phyloP scores from a whole-genome alignment of 169 alveolate genomes.

The Perkinsus olseni region DNA sequence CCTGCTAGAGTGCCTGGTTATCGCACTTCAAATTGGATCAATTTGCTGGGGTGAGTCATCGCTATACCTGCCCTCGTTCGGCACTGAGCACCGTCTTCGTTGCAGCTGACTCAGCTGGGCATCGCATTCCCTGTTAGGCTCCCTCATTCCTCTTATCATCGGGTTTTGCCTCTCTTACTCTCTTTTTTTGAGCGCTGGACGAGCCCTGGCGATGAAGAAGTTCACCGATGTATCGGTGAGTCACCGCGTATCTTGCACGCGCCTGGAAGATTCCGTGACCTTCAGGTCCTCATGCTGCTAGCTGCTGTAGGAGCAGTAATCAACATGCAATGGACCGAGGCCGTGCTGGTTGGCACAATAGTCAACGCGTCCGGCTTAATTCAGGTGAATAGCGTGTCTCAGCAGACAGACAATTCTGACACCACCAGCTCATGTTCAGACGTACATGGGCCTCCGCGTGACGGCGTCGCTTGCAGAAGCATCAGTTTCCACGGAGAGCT shows the following conservation, averaged over 20 bases:
- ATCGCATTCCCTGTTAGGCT: background rate
- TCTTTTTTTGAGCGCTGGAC: background rate
- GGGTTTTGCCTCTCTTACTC: background rate
- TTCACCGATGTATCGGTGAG: background rate
- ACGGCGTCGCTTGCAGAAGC: background rate
- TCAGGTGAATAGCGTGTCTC: background rate
- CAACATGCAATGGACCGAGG: background rate
- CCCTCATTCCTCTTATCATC: background rate
- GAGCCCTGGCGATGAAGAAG: background rate
- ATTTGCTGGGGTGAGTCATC: background rate
- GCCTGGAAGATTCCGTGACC: background rate
- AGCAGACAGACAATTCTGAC: background rate
- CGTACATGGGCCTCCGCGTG: background rate
- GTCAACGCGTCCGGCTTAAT: background rate
- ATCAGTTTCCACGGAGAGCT: background rate
- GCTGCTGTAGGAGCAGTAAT: background rate
- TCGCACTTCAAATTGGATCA: background rate
- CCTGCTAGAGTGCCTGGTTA: background rate
- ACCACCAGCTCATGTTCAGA: background rate
- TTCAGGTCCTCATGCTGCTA: background rate
- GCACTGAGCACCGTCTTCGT: background rate
- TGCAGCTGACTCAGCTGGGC: background rate
- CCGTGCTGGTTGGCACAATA: background rate
- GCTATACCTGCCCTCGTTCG: no score
- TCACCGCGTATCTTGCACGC: background rate